phyloP scores from a whole-genome alignment of 2,329 filamentous ascomycete species.

The Hypoxylon sp. region DNA sequence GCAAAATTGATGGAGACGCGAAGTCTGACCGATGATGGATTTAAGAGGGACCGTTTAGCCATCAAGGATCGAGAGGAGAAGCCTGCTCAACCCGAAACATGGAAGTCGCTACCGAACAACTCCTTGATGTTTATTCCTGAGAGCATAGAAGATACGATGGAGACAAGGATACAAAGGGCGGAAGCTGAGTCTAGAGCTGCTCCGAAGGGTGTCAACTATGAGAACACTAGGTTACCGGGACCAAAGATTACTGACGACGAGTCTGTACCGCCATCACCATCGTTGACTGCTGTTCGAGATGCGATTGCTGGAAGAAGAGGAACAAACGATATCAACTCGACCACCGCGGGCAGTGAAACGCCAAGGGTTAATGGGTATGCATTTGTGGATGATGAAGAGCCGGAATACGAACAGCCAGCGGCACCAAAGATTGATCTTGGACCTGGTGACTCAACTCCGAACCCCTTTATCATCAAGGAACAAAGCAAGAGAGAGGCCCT shows the following conservation, averaged over 20 bases:
- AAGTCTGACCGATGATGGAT: constrained; percentile 70
- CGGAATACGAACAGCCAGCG: constrained; percentile 62
- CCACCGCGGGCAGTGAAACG: constrained; percentile 78
- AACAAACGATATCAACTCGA: constrained; percentile 73
- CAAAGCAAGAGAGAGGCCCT: constrained; percentile 83
- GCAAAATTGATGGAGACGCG: constrained; percentile 64
- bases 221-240: constrained; percentile 83
- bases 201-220: constrained; percentile 83
- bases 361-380: constrained; percentile 93
- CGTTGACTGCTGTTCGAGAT: constrained; percentile 85
- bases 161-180: constrained; percentile 76
- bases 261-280: constrained; percentile 80
- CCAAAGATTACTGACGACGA: constrained; percentile 58
- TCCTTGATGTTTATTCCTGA: constrained; percentile 88
- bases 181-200: constrained; percentile 80
- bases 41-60: constrained; percentile 70
- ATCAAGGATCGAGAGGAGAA: constrained; percentile 78
- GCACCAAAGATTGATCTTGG: constrained; percentile 69
- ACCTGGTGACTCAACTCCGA: constrained; percentile 74
- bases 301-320: constrained; percentile 83
- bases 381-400: constrained; percentile 88
- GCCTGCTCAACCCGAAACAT: constrained; percentile 82
- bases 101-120: constrained; percentile 83
- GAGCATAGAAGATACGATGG: constrained; percentile 69
- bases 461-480: constrained; percentile 84